Evolutionary conservation across 176 grass and related monocot species (phyloP), one percentile per base, ranked within the genome.

Genomic region (Thalia dealbata): DNA sequence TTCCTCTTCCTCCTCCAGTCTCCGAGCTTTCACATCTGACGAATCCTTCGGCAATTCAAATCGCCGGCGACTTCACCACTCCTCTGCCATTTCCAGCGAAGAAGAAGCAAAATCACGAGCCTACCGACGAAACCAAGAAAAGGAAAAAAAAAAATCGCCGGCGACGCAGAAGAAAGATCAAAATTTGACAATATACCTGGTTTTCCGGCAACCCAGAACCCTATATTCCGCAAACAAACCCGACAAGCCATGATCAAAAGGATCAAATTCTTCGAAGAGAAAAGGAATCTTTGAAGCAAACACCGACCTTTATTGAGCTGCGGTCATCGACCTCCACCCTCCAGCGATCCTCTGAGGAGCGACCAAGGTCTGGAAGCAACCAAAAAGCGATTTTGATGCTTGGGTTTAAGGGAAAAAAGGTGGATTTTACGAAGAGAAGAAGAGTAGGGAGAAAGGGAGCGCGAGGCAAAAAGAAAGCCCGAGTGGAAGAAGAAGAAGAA

Each of bases 261-360:
- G 26, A 76, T 76, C 60, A 16, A 65, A 65, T 76, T 76, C 46
- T 42, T 16, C n/a, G 41, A 46, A 64, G 22, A 15, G 64, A 76
- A 76, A 50, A 21, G 23, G 25, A 14, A 51, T 50, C 61, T 76
- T 65, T 54, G 75, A 38, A 77, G 52, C 19, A 22, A 48, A 26
- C 60, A 30, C 54, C 8, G 0, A 78, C 76, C 67, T 71, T 75
- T 70, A 26, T 7, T 4, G 4, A 38, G 32, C 32, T 38, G 32
- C 32, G 41, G 70, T 22, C 66, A 70, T 6, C 45, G 51, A 65
- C 65, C 64, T 29, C 19, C 66, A 25, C 44, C 28, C 50, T 46
- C 65, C 42, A 42, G 30, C 23, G 76, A 70, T 46, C 54, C 19
- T 30, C 21, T 19, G 22, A 23, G 50, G 54, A 82, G 67, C 80